Percentiles rank a stretch among this genome's conserved stretches.
Conservation (phyloP, 345 rosid genomes). For the Salix suchowensis region DNA sequence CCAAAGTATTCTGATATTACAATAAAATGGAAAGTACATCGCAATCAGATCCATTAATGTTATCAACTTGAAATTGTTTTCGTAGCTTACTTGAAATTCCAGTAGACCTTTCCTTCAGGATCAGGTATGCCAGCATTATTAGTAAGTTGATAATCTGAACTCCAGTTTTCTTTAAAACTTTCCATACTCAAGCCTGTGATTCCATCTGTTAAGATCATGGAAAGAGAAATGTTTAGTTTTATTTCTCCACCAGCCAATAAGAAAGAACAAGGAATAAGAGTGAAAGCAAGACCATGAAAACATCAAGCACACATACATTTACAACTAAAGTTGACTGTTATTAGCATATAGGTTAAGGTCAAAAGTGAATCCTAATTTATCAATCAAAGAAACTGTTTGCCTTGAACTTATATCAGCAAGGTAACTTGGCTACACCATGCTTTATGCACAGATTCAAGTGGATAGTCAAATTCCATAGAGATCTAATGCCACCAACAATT, state of each 20-base stretch:
- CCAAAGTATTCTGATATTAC: not conserved
- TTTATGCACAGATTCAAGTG: not conserved
- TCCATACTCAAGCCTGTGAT: constrained; percentile 73
- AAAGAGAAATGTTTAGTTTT: not conserved
- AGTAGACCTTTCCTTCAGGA: constrained; percentile 57
- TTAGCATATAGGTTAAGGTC: not conserved
- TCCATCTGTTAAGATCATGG: constrained; percentile 52
- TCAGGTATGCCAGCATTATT: constrained; percentile 95
- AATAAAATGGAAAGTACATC: not conserved
- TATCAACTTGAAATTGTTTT: constrained; percentile 17
- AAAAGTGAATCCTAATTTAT: not conserved
- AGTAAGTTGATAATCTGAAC: constrained; percentile 80
- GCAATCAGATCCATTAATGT: not conserved
- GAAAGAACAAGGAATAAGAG: not conserved
- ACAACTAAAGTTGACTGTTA: not conserved
- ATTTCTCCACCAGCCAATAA: not conserved
- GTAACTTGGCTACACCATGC: not conserved
- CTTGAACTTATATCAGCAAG: not conserved
- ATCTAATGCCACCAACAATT: not conserved
- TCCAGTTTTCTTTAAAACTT: constrained; percentile 90
- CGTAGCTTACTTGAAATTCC: constrained; percentile 83
- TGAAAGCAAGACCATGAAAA: not conserved
- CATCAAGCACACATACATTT: not conserved
- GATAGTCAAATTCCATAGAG: not conserved
- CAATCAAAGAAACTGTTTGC: not conserved